phyloP scores from a whole-genome alignment of 352 stramenopile species.

The Pythium insidiosum region DNA sequence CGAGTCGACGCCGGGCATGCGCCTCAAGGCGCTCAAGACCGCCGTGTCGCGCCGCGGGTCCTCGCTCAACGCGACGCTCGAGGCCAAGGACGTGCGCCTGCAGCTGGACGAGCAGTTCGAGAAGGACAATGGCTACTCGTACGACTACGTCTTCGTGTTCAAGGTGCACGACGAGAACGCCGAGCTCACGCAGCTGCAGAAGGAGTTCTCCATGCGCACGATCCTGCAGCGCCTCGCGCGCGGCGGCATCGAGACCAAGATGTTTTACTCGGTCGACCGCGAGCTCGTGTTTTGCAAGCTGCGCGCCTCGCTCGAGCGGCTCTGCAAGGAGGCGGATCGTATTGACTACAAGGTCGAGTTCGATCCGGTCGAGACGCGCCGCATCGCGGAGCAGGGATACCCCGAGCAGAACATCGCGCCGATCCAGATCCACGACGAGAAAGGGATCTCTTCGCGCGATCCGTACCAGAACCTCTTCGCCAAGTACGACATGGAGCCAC shows the following conservation, averaged over 20 bases:
- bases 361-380: slow-evolving; percentile 41
- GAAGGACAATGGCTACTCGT: slow-evolving; percentile 63
- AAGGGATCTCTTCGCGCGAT: slow-evolving; percentile 40
- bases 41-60: slow-evolving; percentile 53
- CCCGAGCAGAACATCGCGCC: slow-evolving; percentile 47
- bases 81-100: slow-evolving; percentile 54
- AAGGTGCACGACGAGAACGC: slow-evolving; percentile 67
- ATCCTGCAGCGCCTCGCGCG: slow-evolving; percentile 58
- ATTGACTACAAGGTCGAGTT: slow-evolving; percentile 82
- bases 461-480: slow-evolving; percentile 67
- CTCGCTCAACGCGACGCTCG: slow-evolving; percentile 51
- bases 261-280: slow-evolving; percentile 68
- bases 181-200: slow-evolving; percentile 42
- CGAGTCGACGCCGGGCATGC: slow-evolving; percentile 19
- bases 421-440: slow-evolving; percentile 50
- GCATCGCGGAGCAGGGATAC: slow-evolving; percentile 45
- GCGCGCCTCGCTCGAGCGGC: slow-evolving; percentile 47
- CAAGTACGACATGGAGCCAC: slow-evolving; percentile 63
- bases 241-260: slow-evolving; percentile 76
- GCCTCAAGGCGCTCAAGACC: slow-evolving; percentile 54
- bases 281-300: slow-evolving; percentile 76
- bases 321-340: slow-evolving; percentile 61
- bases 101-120: slow-evolving; percentile 56
- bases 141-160: slow-evolving; percentile 79
- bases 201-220: slow-evolving; percentile 62